A percentile compares a stretch with the other conserved stretches of the same genome.
Conservation (phyloP, 2,329 filamentous ascomycete species). For the Diaporthe eres region DNA sequence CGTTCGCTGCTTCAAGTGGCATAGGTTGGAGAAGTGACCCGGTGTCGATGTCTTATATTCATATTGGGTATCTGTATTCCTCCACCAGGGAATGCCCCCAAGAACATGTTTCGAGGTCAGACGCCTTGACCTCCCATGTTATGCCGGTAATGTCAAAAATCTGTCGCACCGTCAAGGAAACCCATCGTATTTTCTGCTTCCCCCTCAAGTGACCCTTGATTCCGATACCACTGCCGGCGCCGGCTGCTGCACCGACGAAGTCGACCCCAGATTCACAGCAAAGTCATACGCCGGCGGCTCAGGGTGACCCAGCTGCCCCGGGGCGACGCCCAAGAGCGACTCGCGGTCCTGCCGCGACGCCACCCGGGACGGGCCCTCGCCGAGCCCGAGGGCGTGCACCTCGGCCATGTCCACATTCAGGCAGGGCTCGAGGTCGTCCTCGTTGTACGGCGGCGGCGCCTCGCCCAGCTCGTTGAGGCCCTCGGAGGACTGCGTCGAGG, state of each 20-base stretch:
- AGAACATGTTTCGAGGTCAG: not conserved
- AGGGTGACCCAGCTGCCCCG: not conserved
- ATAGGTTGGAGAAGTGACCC: no score
- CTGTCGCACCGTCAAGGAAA: no score
- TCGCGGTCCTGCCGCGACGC: constrained; percentile 22
- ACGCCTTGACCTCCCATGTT: not conserved
- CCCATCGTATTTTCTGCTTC: no score
- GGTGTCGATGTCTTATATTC: constrained; percentile 25
- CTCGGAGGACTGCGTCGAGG: constrained; percentile 38
- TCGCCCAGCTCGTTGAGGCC: constrained; percentile 48
- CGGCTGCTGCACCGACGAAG: not conserved
- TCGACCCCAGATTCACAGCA: not conserved
- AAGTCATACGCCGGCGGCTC: constrained; percentile 32
- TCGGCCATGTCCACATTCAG: constrained; percentile 10
- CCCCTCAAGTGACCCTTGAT: not conserved
- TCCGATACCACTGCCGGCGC: constrained; percentile 4
- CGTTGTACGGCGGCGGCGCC: constrained; percentile 47
- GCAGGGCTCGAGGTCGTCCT: constrained; percentile 17
- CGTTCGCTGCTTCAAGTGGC: no score
- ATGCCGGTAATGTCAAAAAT: not conserved
- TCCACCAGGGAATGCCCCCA: not conserved
- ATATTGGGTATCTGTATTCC: constrained; percentile 13
- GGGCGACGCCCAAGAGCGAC: not conserved
- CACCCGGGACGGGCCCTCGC: constrained; percentile 5
- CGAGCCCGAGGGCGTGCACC: not conserved